Base-by-base conservation (phyloP, 2,329 filamentous ascomycete species). In the Ascochyta clinopodiicola region DNA sequence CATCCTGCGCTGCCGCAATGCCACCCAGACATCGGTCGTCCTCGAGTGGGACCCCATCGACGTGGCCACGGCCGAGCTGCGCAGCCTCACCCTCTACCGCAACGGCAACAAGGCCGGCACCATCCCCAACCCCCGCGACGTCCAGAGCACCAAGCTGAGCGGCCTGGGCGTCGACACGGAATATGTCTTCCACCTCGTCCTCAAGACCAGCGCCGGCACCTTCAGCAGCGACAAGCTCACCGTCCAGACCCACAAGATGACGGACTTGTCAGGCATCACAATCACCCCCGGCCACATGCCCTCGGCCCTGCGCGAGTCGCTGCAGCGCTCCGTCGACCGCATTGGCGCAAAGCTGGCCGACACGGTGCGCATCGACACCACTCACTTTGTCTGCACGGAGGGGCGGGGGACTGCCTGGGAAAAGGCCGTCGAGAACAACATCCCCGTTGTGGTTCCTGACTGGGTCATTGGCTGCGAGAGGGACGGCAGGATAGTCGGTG, bases 391-490 rank as follows among this genome's bases (percentile, higher is more conserved):
- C 56, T 98, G 94, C 61, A 96, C 92, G 9, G 95, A 99, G 75
- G 93, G 93, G 27, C 83, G 93, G 51, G 95, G 95, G 29, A 84
- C 90, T 45, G 84, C 89, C 12, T 99, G 95, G 95, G 95, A 99
- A 79, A 96, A 95, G 81, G 95, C 95, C 1, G 88, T 94, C 27
- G 94, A 98, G 80, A 96, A 93, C 86, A 99, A 98, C 75, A 96
- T 99, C 50, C 95, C 95, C 7, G 92, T 99, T 10, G 95, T 99
- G 21, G 86, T 95, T 35, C 95, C 95, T 19, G 95, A 99, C 76
- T 99, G 95, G 95, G 86, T 99, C 27, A 90, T 96, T 67, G 94
- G 92, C n/a, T 99, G 95, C 73, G 94, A 98, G 78, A 85, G 90
- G 63, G 93, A 91, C 75, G 94, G 94, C 39, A 87, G 92, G 56